These are phyloP conservation scores for Diaporthe amygdali DNA, from an alignment of 2,329 filamentous ascomycete species.

Conservation along the genomic window DNA sequence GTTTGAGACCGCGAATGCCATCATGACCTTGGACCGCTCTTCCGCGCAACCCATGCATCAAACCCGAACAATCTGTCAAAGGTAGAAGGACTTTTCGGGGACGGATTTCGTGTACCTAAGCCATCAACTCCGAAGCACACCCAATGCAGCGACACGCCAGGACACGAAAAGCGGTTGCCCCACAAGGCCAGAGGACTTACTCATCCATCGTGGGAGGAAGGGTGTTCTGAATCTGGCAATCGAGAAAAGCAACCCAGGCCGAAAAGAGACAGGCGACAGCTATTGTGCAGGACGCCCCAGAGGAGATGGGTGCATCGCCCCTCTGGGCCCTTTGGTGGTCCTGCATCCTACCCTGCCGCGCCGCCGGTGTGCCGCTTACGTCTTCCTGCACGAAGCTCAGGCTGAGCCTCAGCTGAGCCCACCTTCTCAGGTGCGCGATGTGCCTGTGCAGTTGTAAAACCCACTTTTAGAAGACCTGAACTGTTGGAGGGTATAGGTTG, in stretches of 20 bases:
- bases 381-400: background rate
- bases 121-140: background rate
- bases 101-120: background rate
- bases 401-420: slow-evolving; percentile 14
- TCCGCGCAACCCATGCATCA: too few species aligned
- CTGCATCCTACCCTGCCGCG: slow-evolving; percentile 2
- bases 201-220: background rate
- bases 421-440: background rate
- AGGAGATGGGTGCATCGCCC: background rate
- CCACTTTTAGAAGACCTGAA: background rate
- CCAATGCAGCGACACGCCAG: background rate
- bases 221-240: background rate
- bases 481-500: background rate
- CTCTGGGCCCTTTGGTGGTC: background rate
- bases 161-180: background rate
- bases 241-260: background rate
- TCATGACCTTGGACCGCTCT: background rate
- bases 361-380: slow-evolving; percentile 1
- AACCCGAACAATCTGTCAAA: too few species aligned
- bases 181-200: background rate
- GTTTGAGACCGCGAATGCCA: background rate
- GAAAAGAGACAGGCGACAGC: background rate
- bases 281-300: background rate
- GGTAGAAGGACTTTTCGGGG: background rate
- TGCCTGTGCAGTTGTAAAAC: background rate